Evolutionary conservation across 805 yeast genomes (phyloP).

Genomic region (Pichia cephalocereana): DNA sequence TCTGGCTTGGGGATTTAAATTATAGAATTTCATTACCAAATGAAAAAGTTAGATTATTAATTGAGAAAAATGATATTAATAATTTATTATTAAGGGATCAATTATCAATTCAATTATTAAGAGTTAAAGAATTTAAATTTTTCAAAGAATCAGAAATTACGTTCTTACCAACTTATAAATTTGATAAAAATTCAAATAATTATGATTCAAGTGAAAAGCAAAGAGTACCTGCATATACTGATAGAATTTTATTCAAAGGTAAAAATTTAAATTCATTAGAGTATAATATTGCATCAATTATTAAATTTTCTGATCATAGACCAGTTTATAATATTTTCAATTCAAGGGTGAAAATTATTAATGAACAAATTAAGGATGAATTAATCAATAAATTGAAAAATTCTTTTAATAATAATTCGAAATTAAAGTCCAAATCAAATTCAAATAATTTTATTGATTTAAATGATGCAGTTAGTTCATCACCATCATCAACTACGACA

Average conservation of each 20-base stretch:
- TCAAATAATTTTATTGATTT: conserved; percentile 20
- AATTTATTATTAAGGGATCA: conserved; percentile 68
- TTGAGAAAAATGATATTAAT: conserved; percentile 36
- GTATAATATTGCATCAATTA: conserved; percentile 54
- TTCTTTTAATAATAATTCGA: conserved; percentile 34
- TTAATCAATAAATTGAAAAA: conserved; percentile 53
- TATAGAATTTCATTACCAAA: conserved; percentile 66
- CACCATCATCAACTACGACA: not conserved
- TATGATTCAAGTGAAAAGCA: conserved; percentile 91
- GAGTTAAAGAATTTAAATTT: conserved; percentile 62
- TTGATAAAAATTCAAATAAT: conserved; percentile 68
- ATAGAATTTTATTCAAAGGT: conserved; percentile 68
- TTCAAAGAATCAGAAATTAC: conserved; percentile 69
- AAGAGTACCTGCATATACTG: conserved; percentile 95
- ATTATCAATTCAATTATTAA: conserved; percentile 60
- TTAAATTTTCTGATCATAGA: conserved; percentile 77
- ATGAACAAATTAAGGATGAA: conserved; percentile 48
- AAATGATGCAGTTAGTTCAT: conserved; percentile 16
- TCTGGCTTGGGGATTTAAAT: conserved; percentile 95
- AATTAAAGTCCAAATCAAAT: conserved; percentile 3
- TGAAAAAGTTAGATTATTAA: conserved; percentile 58
- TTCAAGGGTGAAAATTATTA: conserved; percentile 57
- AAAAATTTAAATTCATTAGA: conserved; percentile 48
- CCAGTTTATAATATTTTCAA: conserved; percentile 82
- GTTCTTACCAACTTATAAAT: conserved; percentile 88